Percentiles rank a stretch among this genome's conserved stretches.
phyloP scores from a whole-genome alignment of 441 rosid genomes.

The Brassica hybrid region DNA sequence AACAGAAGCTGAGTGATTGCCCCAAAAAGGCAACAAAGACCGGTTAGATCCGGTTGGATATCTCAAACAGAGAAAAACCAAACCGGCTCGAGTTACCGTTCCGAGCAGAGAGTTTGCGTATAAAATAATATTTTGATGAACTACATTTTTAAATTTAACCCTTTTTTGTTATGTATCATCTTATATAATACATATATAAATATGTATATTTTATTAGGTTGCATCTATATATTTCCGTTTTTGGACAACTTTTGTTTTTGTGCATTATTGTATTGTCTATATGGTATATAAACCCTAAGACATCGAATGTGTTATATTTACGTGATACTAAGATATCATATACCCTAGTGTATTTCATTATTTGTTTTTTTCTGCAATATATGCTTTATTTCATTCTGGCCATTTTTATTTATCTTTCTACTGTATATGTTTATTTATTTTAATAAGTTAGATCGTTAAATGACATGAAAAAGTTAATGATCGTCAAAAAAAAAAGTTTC shows the following conservation, averaged over 20 bases:
- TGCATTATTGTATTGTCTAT: conserved; percentile 36
- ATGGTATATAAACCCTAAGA: conserved; percentile 30
- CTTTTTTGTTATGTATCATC: conserved; percentile 38
- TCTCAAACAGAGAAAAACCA: not conserved
- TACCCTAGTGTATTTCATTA: not conserved
- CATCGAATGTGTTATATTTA: conserved; percentile 37
- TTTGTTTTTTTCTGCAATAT: conserved; percentile 8
- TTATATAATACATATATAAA: conserved; percentile 30
- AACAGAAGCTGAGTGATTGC: too few species aligned
- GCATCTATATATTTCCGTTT: conserved; percentile 10
- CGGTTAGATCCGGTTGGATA: too few species aligned
- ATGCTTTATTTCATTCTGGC: not conserved
- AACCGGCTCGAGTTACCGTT: too few species aligned
- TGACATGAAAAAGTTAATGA: not conserved
- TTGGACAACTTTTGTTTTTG: conserved; percentile 14
- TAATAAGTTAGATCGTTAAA: not conserved
- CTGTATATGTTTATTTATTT: not conserved
- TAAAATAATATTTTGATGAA: too few species aligned
- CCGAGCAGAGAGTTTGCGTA: conserved; percentile 53
- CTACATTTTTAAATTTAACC: not conserved
- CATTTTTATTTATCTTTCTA: not conserved
- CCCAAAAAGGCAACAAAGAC: too few species aligned
- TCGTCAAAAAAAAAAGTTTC: too few species aligned
- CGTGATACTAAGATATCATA: conserved; percentile 18
- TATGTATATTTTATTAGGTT: conserved; percentile 33